A percentile compares a stretch with the other conserved stretches of the same genome.
These are phyloP conservation scores for Trametes gibbosa DNA, from an alignment of 768 basidiomycete genomes.

Conservation along the genomic window DNA sequence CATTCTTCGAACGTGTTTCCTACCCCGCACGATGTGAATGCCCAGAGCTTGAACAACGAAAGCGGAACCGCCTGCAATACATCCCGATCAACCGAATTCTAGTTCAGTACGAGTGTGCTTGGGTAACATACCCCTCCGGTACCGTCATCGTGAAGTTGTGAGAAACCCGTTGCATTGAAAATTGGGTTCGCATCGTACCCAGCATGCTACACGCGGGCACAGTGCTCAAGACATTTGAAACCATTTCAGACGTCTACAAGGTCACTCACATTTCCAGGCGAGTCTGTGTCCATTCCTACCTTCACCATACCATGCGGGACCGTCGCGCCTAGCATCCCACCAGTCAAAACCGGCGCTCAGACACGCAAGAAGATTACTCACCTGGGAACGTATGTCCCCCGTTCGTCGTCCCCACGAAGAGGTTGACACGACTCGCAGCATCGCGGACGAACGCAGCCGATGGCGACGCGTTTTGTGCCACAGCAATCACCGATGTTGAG, in stretches of 20 bases:
- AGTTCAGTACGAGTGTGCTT: no score
- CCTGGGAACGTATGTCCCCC: conserved; percentile 69
- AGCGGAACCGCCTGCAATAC: conserved; percentile 37
- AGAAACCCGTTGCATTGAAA: conserved; percentile 52
- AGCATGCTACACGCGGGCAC: conserved; percentile 32
- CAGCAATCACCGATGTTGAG: background rate
- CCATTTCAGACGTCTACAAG: background rate
- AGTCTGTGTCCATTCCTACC: conserved; percentile 64
- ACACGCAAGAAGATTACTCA: conserved; percentile 21
- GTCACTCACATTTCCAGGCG: conserved; percentile 35
- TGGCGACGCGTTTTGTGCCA: background rate
- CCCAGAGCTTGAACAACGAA: conserved; percentile 62
- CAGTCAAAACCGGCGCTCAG: background rate
- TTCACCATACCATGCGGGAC: conserved; percentile 69
- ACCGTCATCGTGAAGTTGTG: conserved; percentile 61
- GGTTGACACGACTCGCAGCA: conserved; percentile 41
- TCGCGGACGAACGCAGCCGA: conserved; percentile 13
- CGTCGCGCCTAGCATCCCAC: conserved; percentile 46
- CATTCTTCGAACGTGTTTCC: conserved; percentile 47
- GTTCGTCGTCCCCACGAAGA: conserved; percentile 64
- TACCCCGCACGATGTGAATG: conserved; percentile 44
- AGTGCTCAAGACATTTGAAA: background rate
- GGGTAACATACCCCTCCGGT: conserved; percentile 51
- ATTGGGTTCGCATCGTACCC: conserved; percentile 37
- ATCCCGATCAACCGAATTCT: background rate